Evolutionary conservation across 2,329 filamentous ascomycete genomes (phyloP), one percentile per base, ranked within the genome.

Genomic region (Penicillium sp.): DNA sequence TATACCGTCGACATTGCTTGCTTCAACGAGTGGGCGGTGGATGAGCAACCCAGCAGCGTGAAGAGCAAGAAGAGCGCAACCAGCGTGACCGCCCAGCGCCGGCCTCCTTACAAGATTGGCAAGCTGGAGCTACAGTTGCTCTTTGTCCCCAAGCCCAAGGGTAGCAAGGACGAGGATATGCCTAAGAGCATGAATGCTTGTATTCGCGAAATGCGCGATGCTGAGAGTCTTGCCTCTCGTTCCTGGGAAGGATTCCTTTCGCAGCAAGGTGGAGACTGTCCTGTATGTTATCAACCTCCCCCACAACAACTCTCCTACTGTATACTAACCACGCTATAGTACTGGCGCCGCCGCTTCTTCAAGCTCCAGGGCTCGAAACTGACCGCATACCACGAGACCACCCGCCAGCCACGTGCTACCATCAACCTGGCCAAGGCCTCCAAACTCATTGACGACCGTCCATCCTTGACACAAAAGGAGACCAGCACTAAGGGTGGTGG

Each of bases 151-250:
- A 92, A 93, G 71, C 94, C 95, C 4, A 94, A 92, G 82, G 91
- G 90, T 49, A 85, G 89, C 33, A 88, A 88, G 54, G 95, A 98
- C 67, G 93, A 97, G 17, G 94, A 98, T 69, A 97, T 99, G 92
- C 95, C 95, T 58, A 98, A 98, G 88, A 97, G 93, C 82, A 97
- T 99, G 93, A 96, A 95, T 78, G 91, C 92, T 47, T 97, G 93
- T 77, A 91, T 98, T 70, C 87, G 95, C 19, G 95, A 98, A 81
- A 88, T 99, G 80, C 92, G 91, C 78, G 92, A 94, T 56, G 93
- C 94, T 1, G 93, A 97, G 76, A 90, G 91, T 75, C 85, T 91
- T 64, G 86, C 91, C 65, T 85, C 89, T 53, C 88, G 90, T 65
- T 90, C 88, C 70, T 96, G 87, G 84, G 94, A 99, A 78, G 94